These are phyloP conservation scores for Parmelia sp. DNA, from an alignment of 495 filamentous ascomycete species.

Conservation along the genomic window DNA sequence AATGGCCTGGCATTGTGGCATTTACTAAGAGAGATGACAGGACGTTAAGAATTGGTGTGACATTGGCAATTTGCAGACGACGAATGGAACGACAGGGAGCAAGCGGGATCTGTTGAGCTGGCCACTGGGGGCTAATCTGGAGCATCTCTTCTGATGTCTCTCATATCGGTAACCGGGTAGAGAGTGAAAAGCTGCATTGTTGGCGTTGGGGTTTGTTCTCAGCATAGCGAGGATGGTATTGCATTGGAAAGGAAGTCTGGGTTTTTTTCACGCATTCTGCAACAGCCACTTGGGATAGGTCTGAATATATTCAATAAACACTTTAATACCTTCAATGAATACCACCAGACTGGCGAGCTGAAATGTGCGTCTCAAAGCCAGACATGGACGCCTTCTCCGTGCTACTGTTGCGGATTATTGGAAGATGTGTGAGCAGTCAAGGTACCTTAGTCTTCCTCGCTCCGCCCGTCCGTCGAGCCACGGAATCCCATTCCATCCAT, in stretches of 20 bases:
- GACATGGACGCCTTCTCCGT: too few relatives aligned
- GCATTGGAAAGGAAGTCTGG: not conserved
- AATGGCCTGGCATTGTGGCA: conserved; percentile 6
- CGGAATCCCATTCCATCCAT: too few relatives aligned
- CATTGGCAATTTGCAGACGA: conserved; percentile 38
- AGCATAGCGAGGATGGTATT: conserved; percentile 13
- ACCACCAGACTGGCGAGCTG: too few relatives aligned
- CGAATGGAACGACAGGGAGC: conserved; percentile 17
- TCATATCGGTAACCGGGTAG: not conserved
- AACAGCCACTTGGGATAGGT: not conserved
- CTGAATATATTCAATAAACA: too few relatives aligned
- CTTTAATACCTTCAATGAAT: too few relatives aligned
- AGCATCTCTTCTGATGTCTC: conserved; percentile 4
- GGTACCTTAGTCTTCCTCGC: too few relatives aligned
- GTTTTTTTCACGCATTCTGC: not conserved
- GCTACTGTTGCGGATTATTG: too few relatives aligned
- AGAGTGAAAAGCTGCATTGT: not conserved
- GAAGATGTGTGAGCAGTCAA: too few relatives aligned
- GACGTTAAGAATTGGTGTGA: conserved; percentile 76
- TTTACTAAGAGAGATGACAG: conserved; percentile 38
- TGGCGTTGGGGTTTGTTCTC: not conserved
- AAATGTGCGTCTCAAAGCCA: too few relatives aligned
- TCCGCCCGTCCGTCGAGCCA: too few relatives aligned
- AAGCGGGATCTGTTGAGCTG: conserved; percentile 17
- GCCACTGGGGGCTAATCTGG: conserved; percentile 7